Percentiles rank a stretch among this genome's conserved stretches.
Evolutionary conservation across 2,329 filamentous ascomycete species (phyloP).

Genomic region (Stromatinia cepivora): DNA sequence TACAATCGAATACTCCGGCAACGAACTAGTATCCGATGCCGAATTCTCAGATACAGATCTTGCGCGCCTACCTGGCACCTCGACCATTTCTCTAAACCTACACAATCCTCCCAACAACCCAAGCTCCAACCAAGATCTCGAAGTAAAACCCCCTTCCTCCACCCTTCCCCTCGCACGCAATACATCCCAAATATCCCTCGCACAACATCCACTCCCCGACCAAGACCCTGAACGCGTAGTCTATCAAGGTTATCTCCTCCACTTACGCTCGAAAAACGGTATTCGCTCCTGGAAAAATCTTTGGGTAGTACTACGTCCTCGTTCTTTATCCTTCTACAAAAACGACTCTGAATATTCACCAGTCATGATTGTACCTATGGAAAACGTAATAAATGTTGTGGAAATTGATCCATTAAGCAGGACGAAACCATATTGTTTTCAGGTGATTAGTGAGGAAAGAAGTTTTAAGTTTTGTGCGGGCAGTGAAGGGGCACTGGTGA

Average conservation of each 20-base stretch:
- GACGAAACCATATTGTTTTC: slow-evolving; percentile 83
- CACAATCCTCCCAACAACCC: slow-evolving; percentile 32
- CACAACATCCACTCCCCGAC: slow-evolving; percentile 45
- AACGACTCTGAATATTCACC: slow-evolving; percentile 89
- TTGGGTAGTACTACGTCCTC: slow-evolving; percentile 87
- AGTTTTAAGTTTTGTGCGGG: slow-evolving; percentile 73
- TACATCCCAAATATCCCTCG: slow-evolving; percentile 62
- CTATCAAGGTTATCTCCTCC: slow-evolving; percentile 87
- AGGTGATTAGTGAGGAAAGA: slow-evolving; percentile 92
- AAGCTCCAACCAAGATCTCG: slow-evolving; percentile 24
- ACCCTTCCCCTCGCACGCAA: slow-evolving; percentile 51
- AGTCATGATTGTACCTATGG: slow-evolving; percentile 75
- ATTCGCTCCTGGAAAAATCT: slow-evolving; percentile 92
- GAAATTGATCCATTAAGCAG: slow-evolving; percentile 86
- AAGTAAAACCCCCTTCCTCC: slow-evolving; percentile 38
- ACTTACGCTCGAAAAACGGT: slow-evolving; percentile 78
- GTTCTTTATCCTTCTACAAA: slow-evolving; percentile 88
- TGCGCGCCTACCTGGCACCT: slow-evolving; percentile 43
- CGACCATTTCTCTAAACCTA: slow-evolving; percentile 34
- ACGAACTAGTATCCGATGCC: slow-evolving; percentile 75
- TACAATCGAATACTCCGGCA: slow-evolving; percentile 63
- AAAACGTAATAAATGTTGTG: slow-evolving; percentile 81
- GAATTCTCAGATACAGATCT: slow-evolving; percentile 76
- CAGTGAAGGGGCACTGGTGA: slow-evolving; percentile 79
- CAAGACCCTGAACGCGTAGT: slow-evolving; percentile 84